Percentiles rank a stretch among this genome's conserved stretches.
phyloP scores from a whole-genome alignment of 2,329 filamentous ascomycete species.

The Chrysoporthe cubensis region DNA sequence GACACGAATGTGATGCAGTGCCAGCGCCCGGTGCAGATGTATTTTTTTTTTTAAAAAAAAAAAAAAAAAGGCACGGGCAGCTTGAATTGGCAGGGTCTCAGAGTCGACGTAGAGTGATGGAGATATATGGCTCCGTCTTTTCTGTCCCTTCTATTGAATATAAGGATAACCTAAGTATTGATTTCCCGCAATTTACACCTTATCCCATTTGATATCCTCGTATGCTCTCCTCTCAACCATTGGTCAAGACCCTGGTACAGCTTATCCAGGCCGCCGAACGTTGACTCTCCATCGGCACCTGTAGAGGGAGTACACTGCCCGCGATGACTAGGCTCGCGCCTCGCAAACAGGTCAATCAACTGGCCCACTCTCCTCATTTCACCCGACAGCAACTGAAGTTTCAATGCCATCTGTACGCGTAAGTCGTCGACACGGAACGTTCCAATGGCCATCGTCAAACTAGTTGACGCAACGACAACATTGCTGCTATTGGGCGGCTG shows the following conservation, averaged over 20 bases:
- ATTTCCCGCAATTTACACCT: constrained; percentile 29
- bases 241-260: constrained; percentile 32
- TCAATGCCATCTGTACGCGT: constrained; percentile 32
- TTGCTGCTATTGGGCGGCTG: too few species aligned
- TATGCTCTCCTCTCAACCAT: constrained; percentile 33
- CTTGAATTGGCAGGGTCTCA: too few species aligned
- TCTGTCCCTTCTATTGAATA: too few species aligned
- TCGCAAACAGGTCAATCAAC: constrained; percentile 33
- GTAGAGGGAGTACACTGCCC: too few species aligned
- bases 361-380: constrained; percentile 31
- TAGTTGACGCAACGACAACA: constrained; percentile 19
- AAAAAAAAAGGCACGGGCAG: too few species aligned
- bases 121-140: too few species aligned
- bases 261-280: too few species aligned
- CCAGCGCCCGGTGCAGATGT: too few species aligned
- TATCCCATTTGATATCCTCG: constrained; percentile 30
- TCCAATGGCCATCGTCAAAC: constrained; percentile 31
- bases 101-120: too few species aligned
- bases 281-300: too few species aligned
- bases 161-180: constrained; percentile 6
- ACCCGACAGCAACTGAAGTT: constrained; percentile 33
- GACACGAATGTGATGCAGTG: too few species aligned
- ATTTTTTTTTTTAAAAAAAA: too few species aligned
- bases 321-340: neutral
- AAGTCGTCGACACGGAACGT: constrained; percentile 34